Percentiles rank a stretch among this genome's conserved stretches.
These are phyloP conservation scores for Lobosporangium transversale DNA, from an alignment of 192 early-diverging fungal species.

Conservation along the genomic window DNA sequence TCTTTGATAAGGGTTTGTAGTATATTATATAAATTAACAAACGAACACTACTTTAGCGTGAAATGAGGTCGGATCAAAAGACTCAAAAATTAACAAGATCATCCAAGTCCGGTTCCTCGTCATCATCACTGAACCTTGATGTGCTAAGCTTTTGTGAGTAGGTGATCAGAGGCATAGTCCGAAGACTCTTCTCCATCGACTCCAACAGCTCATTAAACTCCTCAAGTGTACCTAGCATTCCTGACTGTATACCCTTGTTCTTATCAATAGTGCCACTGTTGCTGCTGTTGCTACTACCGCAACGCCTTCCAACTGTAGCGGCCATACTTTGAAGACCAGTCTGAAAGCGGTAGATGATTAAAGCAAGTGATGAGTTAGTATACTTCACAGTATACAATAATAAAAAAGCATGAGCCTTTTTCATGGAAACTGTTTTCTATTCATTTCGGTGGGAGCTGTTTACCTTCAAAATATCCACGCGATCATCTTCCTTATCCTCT, in stretches of 20 bases:
- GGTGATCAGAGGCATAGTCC: conserved; percentile 2
- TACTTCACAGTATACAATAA: too few relatives aligned
- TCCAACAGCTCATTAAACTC: conserved; percentile 38
- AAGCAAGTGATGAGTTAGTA: too few relatives aligned
- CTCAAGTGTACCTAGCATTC: conserved; percentile 25
- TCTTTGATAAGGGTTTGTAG: too few relatives aligned
- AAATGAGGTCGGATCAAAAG: background rate
- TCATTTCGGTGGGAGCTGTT: background rate
- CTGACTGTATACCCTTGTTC: conserved; percentile 3
- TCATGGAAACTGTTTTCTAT: background rate
- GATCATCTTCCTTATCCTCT: background rate
- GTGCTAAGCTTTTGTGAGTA: conserved; percentile 10
- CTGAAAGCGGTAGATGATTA: conserved; percentile 3
- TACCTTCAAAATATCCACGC: conserved; percentile 10
- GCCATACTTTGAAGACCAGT: conserved; percentile 42
- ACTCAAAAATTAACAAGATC: background rate
- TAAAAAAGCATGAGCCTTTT: too few relatives aligned
- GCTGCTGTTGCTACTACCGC: too few relatives aligned
- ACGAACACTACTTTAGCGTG: too few relatives aligned
- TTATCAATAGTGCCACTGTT: background rate
- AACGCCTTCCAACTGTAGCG: conserved; percentile 31
- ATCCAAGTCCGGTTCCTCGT: conserved; percentile 14
- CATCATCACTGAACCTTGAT: background rate
- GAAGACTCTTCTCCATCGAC: conserved; percentile 18
- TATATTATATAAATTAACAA: too few relatives aligned